Conservation (phyloP, 371 early-diverging fungal species). For the Smittium culicis region DNA sequence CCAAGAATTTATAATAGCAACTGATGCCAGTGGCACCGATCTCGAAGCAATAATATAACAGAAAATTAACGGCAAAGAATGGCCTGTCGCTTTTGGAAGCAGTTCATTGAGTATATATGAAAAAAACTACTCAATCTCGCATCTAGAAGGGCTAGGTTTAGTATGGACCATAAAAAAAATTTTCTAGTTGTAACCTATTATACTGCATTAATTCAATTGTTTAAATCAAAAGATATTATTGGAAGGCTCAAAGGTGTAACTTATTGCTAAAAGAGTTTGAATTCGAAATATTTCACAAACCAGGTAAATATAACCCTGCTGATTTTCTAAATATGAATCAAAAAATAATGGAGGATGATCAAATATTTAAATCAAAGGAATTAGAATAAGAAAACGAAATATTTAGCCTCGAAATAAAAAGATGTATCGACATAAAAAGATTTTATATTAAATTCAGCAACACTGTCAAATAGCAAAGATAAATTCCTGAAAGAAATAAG, state of each 20-base stretch:
- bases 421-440: not conserved
- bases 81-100: not conserved
- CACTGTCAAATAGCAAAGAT: not conserved
- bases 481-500: constrained; percentile 1
- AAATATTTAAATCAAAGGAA: not conserved
- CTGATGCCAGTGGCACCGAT: not conserved
- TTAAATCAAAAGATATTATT: not conserved
- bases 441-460: not conserved
- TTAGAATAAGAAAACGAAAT: not conserved
- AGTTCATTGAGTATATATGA: not conserved
- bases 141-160: not conserved
- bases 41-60: constrained; percentile 1
- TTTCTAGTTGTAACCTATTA: not conserved
- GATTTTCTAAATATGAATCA: not conserved
- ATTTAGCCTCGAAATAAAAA: not conserved
- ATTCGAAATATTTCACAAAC: constrained; percentile 1
- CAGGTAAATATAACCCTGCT: not conserved
- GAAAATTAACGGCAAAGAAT: not conserved
- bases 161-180: constrained; percentile 1
- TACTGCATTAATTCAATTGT: not conserved
- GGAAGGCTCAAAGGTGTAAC: not conserved
- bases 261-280: not conserved
- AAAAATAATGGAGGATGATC: not conserved
- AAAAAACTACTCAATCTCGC: constrained; percentile 10
- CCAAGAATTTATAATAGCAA: not conserved